Evolutionary conservation across 768 basidiomycete genomes (phyloP), one percentile per base, ranked within the genome.

Genomic region (Mycena kentingensis): DNA sequence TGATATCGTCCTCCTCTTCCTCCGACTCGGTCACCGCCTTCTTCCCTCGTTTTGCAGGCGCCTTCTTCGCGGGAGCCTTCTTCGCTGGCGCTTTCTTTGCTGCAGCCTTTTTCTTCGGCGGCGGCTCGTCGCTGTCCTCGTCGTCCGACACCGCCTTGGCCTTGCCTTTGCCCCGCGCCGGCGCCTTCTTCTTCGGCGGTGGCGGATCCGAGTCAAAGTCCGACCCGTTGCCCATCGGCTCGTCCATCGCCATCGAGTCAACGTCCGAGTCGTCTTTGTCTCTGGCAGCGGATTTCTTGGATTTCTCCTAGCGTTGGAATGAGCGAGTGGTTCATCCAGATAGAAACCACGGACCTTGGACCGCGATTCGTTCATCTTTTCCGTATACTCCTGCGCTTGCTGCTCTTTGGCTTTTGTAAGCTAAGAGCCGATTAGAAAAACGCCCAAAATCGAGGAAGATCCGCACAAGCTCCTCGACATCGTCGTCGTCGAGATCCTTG

Each of bases 171-270:
- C 41, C 41, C 18, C 26, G 22, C 24, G 36, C 36, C 6, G 36
- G 12, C 11, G 36, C 65, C 43, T 64, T 74, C 69, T 72, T 82
- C 70, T 74, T 82, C 46, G 68, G 66, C 2, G 76, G 75, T 8
- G 77, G 76, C 27, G 67, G 67, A 25, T 83, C 81, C 3, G 71
- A 76, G 24, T 82, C 78, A 19, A 79, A 78, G 54, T 82, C 85
- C 27, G 80, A 86, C 16, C 74, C 80, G 2, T 61, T 71, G 38
- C 63, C 61, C 24, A 60, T 60, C 8, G 63, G 67, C 55, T 88
- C 87, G 39, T 93, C 87, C 81, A 88, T 85, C 72, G 77, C 72
- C 87, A 90, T 90, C 3, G 87, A 90, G 63, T 91, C 90, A 8
- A 16, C 31, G 28, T 85, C 87, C 2, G 80, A 85, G 3, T 78